phyloP scores from a whole-genome alignment of 2,329 filamentous ascomycete species.

The Aspergillus sp. region DNA sequence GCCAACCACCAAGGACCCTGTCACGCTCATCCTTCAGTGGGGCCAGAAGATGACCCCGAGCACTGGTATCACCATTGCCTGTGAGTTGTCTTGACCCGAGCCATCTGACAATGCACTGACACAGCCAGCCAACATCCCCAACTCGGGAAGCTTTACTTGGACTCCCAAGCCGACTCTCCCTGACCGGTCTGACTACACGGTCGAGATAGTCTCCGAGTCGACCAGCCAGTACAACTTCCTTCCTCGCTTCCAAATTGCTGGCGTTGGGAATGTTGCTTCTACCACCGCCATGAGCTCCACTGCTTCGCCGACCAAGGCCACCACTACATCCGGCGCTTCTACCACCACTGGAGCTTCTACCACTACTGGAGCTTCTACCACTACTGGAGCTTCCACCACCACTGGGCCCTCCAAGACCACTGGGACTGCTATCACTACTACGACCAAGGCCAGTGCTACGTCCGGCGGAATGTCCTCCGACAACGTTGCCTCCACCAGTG shows the following conservation, averaged over 20 bases:
- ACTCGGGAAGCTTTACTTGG: slow-evolving; percentile 44
- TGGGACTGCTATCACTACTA: slow-evolving; percentile 12
- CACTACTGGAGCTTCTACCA: slow-evolving; percentile 11
- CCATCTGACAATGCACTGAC: slow-evolving; percentile 4
- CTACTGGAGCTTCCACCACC: slow-evolving; percentile 7
- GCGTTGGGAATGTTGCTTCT: slow-evolving; percentile 31
- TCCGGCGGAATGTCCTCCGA: too few species aligned
- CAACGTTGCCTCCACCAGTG: slow-evolving; percentile 11
- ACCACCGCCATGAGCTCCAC: slow-evolving; percentile 7
- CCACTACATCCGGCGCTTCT: slow-evolving; percentile 12
- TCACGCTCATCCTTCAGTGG: slow-evolving; percentile 44
- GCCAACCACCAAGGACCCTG: slow-evolving; percentile 41
- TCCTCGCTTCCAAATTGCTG: slow-evolving; percentile 42
- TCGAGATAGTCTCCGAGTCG: slow-evolving; percentile 44
- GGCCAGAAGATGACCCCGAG: slow-evolving; percentile 33
- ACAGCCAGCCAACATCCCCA: slow-evolving; percentile 36
- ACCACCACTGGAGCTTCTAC: slow-evolving; percentile 16
- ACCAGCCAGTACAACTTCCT: slow-evolving; percentile 42
- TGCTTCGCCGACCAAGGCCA: slow-evolving; percentile 8
- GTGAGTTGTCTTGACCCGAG: slow-evolving; percentile 26
- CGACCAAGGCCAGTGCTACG: slow-evolving; percentile 13
- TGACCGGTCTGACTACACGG: slow-evolving; percentile 41
- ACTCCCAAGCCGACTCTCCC: slow-evolving; percentile 32
- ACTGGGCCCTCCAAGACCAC: slow-evolving; percentile 10
- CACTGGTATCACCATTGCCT: slow-evolving; percentile 32